phyloP scores from a whole-genome alignment of 805 yeast species.

The Myxozyma lipomycoides region DNA sequence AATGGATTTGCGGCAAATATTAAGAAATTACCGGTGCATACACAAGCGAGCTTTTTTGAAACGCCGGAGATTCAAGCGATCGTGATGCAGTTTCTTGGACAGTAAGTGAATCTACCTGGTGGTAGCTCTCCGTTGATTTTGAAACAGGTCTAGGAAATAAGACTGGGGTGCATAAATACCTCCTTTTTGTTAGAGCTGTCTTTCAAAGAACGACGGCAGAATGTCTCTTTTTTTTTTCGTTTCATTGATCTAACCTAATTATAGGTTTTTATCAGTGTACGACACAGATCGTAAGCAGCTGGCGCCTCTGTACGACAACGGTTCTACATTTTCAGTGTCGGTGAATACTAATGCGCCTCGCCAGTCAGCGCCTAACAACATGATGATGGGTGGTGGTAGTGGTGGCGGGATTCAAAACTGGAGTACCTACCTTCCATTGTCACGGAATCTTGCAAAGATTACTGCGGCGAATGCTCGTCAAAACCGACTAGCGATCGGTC shows the following conservation, averaged over 20 bases:
- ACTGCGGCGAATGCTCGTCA: conserved; percentile 48
- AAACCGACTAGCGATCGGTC: conserved; percentile 63
- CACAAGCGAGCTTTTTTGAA: conserved; percentile 74
- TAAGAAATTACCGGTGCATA: conserved; percentile 36
- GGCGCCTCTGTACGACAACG: conserved; percentile 67
- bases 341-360: conserved; percentile 70
- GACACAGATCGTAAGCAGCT: conserved; percentile 72
- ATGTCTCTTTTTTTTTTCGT: background rate
- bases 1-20: conserved; percentile 10
- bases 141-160: background rate
- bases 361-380: conserved; percentile 27
- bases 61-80: conserved; percentile 62
- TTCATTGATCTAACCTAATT: background rate
- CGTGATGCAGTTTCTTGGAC: conserved; percentile 69
- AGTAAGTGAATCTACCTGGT: conserved; percentile 7
- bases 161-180: too few relatives aligned
- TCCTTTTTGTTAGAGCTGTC: background rate
- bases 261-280: conserved; percentile 74
- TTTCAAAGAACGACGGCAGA: background rate
- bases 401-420: conserved; percentile 27
- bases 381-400: background rate
- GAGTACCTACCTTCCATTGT: conserved; percentile 55
- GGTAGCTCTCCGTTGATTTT: background rate
- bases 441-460: conserved; percentile 72
- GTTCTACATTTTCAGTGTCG: conserved; percentile 79